Conservation (phyloP, 768 basidiomycete genomes). For the Cyathus striatus region DNA sequence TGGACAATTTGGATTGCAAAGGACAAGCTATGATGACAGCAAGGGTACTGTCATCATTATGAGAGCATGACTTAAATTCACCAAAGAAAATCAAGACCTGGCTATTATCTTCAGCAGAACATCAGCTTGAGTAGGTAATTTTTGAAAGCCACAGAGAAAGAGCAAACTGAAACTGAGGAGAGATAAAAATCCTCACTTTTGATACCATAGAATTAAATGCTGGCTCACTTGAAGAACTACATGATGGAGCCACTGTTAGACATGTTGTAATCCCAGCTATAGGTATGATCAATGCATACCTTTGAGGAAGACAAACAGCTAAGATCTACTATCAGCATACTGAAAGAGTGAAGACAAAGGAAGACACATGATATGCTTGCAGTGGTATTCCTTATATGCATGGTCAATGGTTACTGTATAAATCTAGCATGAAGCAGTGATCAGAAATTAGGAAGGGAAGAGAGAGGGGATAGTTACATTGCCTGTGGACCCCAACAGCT, state of each 20-base stretch:
- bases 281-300: conserved; percentile 35
- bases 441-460: background rate
- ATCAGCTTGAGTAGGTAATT: too few species aligned
- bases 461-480: conserved; percentile 47
- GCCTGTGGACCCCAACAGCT: conserved; percentile 75
- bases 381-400: conserved; percentile 68
- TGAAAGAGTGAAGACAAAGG: background rate
- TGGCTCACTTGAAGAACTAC: conserved; percentile 63
- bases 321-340: conserved; percentile 3
- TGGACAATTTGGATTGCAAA: too few species aligned
- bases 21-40: too few species aligned
- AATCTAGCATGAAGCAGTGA: conserved; percentile 34
- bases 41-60: too few species aligned
- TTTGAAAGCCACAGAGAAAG: background rate
- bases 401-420: conserved; percentile 67
- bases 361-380: conserved; percentile 70
- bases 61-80: too few species aligned
- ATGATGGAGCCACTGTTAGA: too few species aligned
- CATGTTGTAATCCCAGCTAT: too few species aligned
- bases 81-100: too few species aligned
- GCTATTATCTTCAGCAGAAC: too few species aligned
- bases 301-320: conserved; percentile 72
- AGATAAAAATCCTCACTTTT: conserved; percentile 43
- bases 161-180: background rate
- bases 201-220: conserved; percentile 58